These are phyloP conservation scores for Fusarium coicis DNA, from an alignment of 2,329 filamentous ascomycete genomes.

Conservation along the genomic window DNA sequence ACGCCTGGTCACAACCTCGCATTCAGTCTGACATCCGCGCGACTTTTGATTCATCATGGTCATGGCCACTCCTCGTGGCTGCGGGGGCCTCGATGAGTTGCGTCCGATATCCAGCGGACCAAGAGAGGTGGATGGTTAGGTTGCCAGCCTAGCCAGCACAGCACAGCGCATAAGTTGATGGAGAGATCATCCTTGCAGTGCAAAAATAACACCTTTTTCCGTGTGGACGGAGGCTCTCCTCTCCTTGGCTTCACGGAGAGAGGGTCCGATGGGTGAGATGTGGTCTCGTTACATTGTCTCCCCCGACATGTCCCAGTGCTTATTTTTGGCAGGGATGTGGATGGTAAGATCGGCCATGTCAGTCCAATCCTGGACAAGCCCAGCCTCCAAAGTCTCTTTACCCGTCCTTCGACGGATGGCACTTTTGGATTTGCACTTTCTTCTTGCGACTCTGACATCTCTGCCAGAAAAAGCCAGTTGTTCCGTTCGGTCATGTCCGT, in stretches of 20 bases:
- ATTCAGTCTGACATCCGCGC: slow-evolving; percentile 32
- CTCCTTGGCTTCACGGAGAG: slow-evolving; percentile 30
- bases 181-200: slow-evolving; percentile 27
- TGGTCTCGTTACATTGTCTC: slow-evolving; percentile 28
- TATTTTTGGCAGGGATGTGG: slow-evolving; percentile 35
- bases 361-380: slow-evolving; percentile 17
- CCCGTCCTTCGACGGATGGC: slow-evolving; percentile 12
- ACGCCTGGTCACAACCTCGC: not conserved
- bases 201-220: slow-evolving; percentile 7
- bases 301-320: slow-evolving; percentile 26
- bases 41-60: slow-evolving; percentile 33
- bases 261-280: slow-evolving; percentile 27
- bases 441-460: slow-evolving; percentile 20
- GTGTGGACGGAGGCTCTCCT: slow-evolving; percentile 5
- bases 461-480: slow-evolving; percentile 6
- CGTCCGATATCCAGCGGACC: slow-evolving; percentile 29
- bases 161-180: slow-evolving; percentile 29
- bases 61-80: slow-evolving; percentile 12
- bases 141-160: slow-evolving; percentile 40
- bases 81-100: slow-evolving; percentile 30
- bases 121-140: slow-evolving; percentile 20
- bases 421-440: slow-evolving; percentile 25
- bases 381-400: slow-evolving; percentile 22
- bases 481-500: slow-evolving; percentile 25
- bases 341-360: slow-evolving; percentile 35